Conservation (phyloP, 768 basidiomycete species). For the Lactarius psammicola region DNA sequence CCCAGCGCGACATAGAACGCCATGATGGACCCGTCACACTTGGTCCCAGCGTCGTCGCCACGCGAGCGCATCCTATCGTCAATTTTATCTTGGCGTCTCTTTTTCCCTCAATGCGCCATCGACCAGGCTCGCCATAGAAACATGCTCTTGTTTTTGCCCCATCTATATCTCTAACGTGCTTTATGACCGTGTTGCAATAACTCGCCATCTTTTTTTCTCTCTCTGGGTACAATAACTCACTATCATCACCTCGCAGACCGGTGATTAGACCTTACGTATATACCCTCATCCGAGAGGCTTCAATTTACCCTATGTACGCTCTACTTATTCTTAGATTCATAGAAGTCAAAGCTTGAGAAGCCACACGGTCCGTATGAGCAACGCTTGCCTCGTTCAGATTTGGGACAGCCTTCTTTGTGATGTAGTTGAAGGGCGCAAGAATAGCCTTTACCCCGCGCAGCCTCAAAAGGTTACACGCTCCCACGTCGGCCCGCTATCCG, state of each 20-base stretch:
- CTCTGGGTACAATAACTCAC: neutral
- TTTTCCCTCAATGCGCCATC: neutral
- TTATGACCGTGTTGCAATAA: neutral
- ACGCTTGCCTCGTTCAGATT: neutral
- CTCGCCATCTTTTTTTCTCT: neutral
- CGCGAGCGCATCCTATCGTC: neutral
- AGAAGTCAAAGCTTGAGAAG: neutral
- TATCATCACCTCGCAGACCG: neutral
- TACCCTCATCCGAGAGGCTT: neutral
- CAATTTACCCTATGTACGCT: neutral
- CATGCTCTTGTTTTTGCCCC: neutral
- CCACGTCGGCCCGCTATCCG: neutral
- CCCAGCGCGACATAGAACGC: conserved; percentile 7
- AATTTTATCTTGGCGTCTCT: conserved; percentile 2
- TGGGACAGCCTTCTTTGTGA: neutral
- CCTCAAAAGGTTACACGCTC: neutral
- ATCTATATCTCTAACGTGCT: too few species aligned
- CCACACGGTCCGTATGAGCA: neutral
- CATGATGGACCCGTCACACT: neutral
- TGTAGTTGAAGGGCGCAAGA: neutral
- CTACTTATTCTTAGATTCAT: neutral
- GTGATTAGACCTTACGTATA: neutral
- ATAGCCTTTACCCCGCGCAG: neutral
- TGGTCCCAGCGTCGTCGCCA: neutral
- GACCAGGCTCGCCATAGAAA: neutral